Evolutionary conservation across 2,329 filamentous ascomycete genomes (phyloP), one percentile per base, ranked within the genome.

Genomic region (Pseudogymnoascus sp.): DNA sequence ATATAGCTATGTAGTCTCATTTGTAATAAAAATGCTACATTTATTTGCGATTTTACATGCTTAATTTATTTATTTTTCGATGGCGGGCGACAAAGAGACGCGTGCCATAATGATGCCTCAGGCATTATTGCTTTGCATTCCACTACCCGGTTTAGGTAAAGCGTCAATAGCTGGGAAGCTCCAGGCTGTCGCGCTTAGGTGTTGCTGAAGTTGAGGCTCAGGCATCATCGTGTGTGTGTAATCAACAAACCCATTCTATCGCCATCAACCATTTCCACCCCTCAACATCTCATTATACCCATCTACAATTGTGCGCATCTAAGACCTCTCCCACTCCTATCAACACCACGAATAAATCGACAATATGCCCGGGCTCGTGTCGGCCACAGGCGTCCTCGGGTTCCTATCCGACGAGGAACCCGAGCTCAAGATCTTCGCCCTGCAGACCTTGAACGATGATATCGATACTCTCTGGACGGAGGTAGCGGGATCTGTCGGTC

Each of bases 401-500:
- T 97, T 97, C 77, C 85, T 99, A 67, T 89, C 91, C 69, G 95
- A 99, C 75, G 92, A 96, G 71, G 95, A 98, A 78, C 85, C 90
- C 63, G 91, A 96, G 78, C 87, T 99, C 77, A 93, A 92, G 82
- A 87, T 93, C 70, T 99, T 97, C 75, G 95, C 95, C 68, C 83
- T 99, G 69, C 90, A 96, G 79, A 93, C 91, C 69, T 85, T 99
- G 73, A 96, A 99, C 78, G 90, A 95, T 71, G 90, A 98, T 74
- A 96, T 99, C 72, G 93, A 98, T 77, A 89, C 93, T 67, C 86
- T 99, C 70, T 99, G 95, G 95, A 96, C 93, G 66, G 95, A 99
- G 78, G 93, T 99, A 67, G 93, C 95, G 61, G 91, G 89, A 63
- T 89, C 91, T 65, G 85, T 99, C 73, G 92, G 89, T 73, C 89